These are phyloP conservation scores for Abrus precatorius DNA, from an alignment of 306 rosid species.

Conservation along the genomic window DNA sequence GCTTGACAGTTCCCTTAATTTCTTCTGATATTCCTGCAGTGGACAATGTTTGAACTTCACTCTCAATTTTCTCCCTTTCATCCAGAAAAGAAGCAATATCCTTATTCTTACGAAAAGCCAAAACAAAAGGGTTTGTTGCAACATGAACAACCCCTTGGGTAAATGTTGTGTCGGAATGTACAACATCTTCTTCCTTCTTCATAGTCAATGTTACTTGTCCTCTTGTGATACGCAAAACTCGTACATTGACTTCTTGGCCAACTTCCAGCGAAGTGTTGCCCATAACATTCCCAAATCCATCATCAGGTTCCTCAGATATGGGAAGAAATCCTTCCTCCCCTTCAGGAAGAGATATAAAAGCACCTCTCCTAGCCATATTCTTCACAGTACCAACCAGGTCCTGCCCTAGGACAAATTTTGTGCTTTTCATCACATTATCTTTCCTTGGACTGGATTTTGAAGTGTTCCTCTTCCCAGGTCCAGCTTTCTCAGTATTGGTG, in stretches of 20 bases:
- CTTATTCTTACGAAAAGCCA: constrained; percentile 92
- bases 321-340: constrained; percentile 99
- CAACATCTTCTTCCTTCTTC: constrained; percentile 84
- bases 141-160: constrained; percentile 64
- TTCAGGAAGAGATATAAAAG: constrained; percentile 92
- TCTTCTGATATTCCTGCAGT: constrained; percentile 56
- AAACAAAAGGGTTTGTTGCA: constrained; percentile 88
- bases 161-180: constrained; percentile 51
- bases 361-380: constrained; percentile 80
- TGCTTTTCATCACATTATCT: constrained; percentile 61
- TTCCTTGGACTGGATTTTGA: constrained; percentile 67
- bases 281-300: constrained; percentile 77
- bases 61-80: constrained; percentile 71
- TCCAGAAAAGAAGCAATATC: constrained; percentile 85
- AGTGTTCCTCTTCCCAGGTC: constrained; percentile 65
- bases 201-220: constrained; percentile 93
- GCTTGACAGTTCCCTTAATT: constrained; percentile 53
- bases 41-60: constrained; percentile 51
- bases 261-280: constrained; percentile 77
- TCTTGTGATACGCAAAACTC: constrained; percentile 82
- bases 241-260: constrained; percentile 87
- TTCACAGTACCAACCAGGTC: constrained; percentile 87
- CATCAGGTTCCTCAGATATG: constrained; percentile 73
- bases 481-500: constrained; percentile 59
- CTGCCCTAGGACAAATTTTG: constrained; percentile 81